phyloP scores from a whole-genome alignment of 495 filamentous ascomycete genomes.

The Neurospora africana region DNA sequence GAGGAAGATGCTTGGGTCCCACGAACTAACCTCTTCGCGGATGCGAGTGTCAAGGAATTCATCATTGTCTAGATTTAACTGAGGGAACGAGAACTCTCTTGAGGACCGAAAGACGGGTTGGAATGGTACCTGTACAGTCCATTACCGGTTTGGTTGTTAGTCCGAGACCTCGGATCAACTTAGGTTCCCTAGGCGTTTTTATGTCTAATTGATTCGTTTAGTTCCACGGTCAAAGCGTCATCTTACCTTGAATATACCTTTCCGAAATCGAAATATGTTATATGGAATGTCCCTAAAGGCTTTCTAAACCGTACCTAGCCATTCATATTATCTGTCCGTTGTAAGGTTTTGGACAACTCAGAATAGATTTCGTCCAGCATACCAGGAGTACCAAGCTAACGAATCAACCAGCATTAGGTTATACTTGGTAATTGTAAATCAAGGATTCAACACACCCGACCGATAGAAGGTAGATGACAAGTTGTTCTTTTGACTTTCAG shows the following conservation, averaged over 20 bases:
- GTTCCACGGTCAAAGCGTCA: not conserved
- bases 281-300: not conserved
- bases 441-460: not conserved
- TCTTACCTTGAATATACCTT: not conserved
- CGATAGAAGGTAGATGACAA: not conserved
- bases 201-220: not conserved
- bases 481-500: not conserved
- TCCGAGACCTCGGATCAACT: not conserved
- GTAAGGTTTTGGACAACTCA: not conserved
- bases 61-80: not conserved
- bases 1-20: not conserved
- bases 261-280: not conserved
- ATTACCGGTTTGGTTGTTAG: not conserved
- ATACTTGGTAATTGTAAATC: not conserved
- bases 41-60: not conserved
- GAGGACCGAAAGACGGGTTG: not conserved
- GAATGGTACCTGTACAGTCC: not conserved
- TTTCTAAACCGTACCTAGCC: not conserved
- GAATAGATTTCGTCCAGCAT: not conserved
- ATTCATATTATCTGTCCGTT: not conserved
- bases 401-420: not conserved
- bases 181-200: not conserved
- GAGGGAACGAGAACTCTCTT: fast-evolving
- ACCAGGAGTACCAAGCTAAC: not conserved
- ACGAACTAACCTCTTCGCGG: not conserved